Evolutionary conservation across 352 stramenopile species (phyloP).

Genomic region (Phytophthora cryptogea): DNA sequence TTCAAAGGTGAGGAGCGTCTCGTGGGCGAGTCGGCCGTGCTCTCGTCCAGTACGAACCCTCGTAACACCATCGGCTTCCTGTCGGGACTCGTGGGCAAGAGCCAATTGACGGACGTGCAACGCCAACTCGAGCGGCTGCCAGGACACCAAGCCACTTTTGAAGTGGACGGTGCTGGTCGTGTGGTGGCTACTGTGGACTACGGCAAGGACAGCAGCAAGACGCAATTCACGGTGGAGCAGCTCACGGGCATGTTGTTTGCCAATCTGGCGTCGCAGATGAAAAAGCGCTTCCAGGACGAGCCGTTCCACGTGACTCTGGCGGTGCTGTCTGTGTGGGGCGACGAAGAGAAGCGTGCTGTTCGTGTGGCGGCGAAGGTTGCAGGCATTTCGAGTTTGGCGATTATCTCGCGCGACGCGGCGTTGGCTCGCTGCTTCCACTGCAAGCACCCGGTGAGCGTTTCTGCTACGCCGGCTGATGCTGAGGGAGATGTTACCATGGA

Average conservation of each 20-base stretch:
- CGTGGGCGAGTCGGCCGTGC: slow-evolving; percentile 84
- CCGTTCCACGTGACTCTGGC: slow-evolving; percentile 67
- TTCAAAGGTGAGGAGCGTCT: slow-evolving; percentile 88
- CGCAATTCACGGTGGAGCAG: slow-evolving; percentile 73
- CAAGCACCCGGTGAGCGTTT: slow-evolving; percentile 74
- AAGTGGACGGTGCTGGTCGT: slow-evolving; percentile 23
- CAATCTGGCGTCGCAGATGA: slow-evolving; percentile 73
- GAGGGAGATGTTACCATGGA: slow-evolving; percentile 34
- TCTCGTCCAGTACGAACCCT: slow-evolving; percentile 85
- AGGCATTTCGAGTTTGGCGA: slow-evolving; percentile 51
- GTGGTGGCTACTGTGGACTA: slow-evolving; percentile 77
- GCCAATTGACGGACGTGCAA: slow-evolving; percentile 48
- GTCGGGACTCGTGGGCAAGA: slow-evolving; percentile 69
- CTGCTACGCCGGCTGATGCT: slow-evolving; percentile 5
- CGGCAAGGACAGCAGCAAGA: slow-evolving; percentile 36
- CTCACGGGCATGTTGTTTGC: slow-evolving; percentile 79
- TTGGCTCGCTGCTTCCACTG: slow-evolving; percentile 78
- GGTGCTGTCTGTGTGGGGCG: slow-evolving; percentile 64
- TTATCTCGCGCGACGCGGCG: slow-evolving; percentile 60
- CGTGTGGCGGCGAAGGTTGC: slow-evolving; percentile 61
- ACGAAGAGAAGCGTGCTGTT: slow-evolving; percentile 54
- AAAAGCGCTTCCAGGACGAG: slow-evolving; percentile 51
- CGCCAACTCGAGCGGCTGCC: slow-evolving; percentile 45
- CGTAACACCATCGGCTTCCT: slow-evolving; percentile 79
- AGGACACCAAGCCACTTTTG: slow-evolving; percentile 56